These are phyloP conservation scores for Citrullus amarus DNA, from an alignment of 306 rosid species.

Conservation along the genomic window DNA sequence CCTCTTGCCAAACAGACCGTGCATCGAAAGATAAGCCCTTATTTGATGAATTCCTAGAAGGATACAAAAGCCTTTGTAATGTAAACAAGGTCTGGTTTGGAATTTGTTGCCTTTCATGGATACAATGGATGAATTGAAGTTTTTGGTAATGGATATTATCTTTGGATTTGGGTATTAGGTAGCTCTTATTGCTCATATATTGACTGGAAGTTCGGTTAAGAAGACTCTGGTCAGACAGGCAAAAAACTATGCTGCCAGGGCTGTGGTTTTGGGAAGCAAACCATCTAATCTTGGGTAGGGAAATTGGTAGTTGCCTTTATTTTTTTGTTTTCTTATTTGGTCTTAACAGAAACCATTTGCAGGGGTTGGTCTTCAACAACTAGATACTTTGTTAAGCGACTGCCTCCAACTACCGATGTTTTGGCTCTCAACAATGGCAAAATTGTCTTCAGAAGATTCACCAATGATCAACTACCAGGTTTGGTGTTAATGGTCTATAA, in stretches of 20 bases:
- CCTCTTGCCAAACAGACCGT: constrained; percentile 23
- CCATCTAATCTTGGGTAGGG: constrained; percentile 40
- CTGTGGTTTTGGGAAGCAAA: constrained; percentile 55
- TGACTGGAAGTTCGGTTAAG: constrained; percentile 39
- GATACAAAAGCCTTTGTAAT: constrained; percentile 50
- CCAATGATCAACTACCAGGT: constrained; percentile 60
- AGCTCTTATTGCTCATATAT: constrained; percentile 40
- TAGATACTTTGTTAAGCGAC: constrained; percentile 52
- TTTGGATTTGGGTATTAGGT: constrained; percentile 38
- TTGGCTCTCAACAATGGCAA: constrained; percentile 56
- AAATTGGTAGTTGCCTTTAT: background rate
- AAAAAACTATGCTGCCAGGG: constrained; percentile 40
- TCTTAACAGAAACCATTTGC: constrained; percentile 18
- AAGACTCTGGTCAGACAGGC: constrained; percentile 63
- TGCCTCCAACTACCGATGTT: constrained; percentile 55
- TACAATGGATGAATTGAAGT: background rate
- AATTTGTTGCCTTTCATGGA: background rate
- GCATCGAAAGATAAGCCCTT: constrained; percentile 30
- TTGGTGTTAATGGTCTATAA: constrained; percentile 20
- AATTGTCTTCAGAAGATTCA: constrained; percentile 50
- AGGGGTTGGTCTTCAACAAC: constrained; percentile 53
- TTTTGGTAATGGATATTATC: constrained; percentile 3
- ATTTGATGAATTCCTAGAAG: constrained; percentile 57
- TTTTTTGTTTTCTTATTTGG: constrained; percentile 16
- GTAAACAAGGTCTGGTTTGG: constrained; percentile 45